Conservation (phyloP, 1,284 basidiomycete species). For the Apiotrichum sp. region DNA sequence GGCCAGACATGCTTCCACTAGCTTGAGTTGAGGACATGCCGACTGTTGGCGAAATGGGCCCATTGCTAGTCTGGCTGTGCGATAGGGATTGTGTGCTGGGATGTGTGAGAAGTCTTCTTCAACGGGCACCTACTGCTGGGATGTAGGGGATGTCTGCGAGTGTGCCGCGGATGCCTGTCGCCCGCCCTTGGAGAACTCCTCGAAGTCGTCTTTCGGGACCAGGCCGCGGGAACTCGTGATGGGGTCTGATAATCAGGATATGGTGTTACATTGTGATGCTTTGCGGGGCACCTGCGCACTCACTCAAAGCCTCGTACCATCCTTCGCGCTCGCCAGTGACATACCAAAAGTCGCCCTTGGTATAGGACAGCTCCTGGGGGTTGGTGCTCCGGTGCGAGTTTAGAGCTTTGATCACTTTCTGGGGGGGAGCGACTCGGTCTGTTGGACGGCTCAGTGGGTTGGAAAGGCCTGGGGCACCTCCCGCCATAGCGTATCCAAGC, state of each 20-base stretch:
- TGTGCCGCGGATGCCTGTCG: constrained; percentile 3
- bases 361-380: constrained; percentile 83
- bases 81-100: neutral
- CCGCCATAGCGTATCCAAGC: neutral
- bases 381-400: constrained; percentile 62
- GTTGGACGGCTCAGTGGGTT: constrained; percentile 59
- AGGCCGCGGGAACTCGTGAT: constrained; percentile 83
- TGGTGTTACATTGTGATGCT: too few species aligned
- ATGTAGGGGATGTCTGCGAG: neutral
- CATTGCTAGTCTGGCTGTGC: constrained; percentile 3
- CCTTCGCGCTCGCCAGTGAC: constrained; percentile 65
- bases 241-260: constrained; percentile 54
- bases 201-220: constrained; percentile 78
- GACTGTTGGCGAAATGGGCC: neutral
- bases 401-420: constrained; percentile 90
- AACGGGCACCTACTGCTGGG: neutral
- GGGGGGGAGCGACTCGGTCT: constrained; percentile 70
- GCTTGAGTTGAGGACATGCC: neutral
- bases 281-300: constrained; percentile 46
- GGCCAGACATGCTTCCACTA: neutral
- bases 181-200: constrained; percentile 73
- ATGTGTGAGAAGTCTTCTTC: neutral
- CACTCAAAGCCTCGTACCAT: constrained; percentile 78
- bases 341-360: constrained; percentile 96
- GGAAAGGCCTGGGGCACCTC: constrained; percentile 46